Conservation (phyloP, 768 basidiomycete genomes). For the Aureoboletus auriporus region DNA sequence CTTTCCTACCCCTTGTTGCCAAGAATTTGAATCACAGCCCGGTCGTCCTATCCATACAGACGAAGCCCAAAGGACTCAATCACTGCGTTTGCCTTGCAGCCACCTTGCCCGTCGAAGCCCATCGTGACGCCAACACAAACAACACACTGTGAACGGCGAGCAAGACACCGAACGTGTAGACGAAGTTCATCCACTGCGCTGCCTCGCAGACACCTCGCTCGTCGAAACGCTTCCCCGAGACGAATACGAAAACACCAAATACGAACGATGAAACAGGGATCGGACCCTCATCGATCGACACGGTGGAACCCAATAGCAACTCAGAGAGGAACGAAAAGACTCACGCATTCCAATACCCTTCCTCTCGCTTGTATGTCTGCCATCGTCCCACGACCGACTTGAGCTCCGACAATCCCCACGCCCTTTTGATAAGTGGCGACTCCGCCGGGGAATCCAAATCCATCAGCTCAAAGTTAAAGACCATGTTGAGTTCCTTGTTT, state of each 20-base stretch:
- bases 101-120: slow-evolving; percentile 7
- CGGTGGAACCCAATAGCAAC: background rate
- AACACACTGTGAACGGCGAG: slow-evolving; percentile 2
- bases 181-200: slow-evolving; percentile 1
- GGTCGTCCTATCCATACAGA: background rate
- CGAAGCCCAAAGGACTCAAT: slow-evolving; percentile 1
- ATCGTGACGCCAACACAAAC: background rate
- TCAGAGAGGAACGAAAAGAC: slow-evolving; percentile 13
- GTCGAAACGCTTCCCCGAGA: slow-evolving; percentile 8
- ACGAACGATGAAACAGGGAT: slow-evolving; percentile 8
- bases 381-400: slow-evolving; percentile 45
- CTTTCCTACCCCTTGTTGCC: background rate
- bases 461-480: slow-evolving; percentile 63
- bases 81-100: slow-evolving; percentile 17
- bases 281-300: slow-evolving; percentile 14
- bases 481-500: slow-evolving; percentile 62
- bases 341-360: slow-evolving; percentile 67
- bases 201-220: slow-evolving; percentile 19
- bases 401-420: slow-evolving; percentile 53
- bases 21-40: slow-evolving; percentile 5
- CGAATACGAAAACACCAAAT: background rate
- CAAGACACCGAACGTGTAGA: slow-evolving; percentile 11
- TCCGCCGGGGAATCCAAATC: slow-evolving; percentile 49
- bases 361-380: slow-evolving; percentile 54
- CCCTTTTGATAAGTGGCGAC: slow-evolving; percentile 37